Evolutionary conservation across 1,284 basidiomycete species (phyloP).

Genomic region (Trichosporon ovoides): DNA sequence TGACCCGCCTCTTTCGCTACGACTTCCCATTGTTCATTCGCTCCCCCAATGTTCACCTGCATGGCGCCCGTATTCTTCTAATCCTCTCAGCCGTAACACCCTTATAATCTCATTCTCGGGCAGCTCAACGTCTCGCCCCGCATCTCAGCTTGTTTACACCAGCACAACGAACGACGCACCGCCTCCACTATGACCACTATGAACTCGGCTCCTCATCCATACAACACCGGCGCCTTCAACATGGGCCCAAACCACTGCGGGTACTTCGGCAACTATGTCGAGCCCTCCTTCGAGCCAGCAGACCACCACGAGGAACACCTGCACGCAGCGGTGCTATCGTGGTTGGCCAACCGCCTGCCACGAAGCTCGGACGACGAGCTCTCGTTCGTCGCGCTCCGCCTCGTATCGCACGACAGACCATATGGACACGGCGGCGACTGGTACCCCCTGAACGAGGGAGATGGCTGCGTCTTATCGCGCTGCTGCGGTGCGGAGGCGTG

Average conservation of each 20-base stretch:
- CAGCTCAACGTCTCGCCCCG: no score
- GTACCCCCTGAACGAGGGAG: conserved; percentile 22
- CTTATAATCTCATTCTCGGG: no score
- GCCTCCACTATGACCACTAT: no score
- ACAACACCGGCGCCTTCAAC: background rate
- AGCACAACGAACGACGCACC: no score
- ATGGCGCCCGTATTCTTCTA: no score
- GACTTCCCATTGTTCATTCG: no score
- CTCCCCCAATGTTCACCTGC: no score
- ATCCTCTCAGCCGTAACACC: no score
- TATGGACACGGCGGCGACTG: conserved; percentile 25
- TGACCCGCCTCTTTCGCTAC: no score
- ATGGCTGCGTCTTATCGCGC: background rate
- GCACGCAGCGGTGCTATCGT: conserved; percentile 23
- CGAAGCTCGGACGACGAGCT: conserved; percentile 21
- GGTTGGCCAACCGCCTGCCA: conserved; percentile 28
- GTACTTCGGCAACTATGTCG: background rate
- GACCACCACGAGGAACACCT: conserved; percentile 14
- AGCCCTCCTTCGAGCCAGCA: background rate
- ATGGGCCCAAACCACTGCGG: background rate
- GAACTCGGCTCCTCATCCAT: background rate
- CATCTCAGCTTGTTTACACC: no score
- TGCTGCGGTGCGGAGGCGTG: background rate
- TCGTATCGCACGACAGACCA: conserved; percentile 32
- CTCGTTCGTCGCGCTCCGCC: conserved; percentile 28